Conservation (phyloP, 225 moss, liverwort and hornwort species). For the Rhytidiadelphus loreus region DNA sequence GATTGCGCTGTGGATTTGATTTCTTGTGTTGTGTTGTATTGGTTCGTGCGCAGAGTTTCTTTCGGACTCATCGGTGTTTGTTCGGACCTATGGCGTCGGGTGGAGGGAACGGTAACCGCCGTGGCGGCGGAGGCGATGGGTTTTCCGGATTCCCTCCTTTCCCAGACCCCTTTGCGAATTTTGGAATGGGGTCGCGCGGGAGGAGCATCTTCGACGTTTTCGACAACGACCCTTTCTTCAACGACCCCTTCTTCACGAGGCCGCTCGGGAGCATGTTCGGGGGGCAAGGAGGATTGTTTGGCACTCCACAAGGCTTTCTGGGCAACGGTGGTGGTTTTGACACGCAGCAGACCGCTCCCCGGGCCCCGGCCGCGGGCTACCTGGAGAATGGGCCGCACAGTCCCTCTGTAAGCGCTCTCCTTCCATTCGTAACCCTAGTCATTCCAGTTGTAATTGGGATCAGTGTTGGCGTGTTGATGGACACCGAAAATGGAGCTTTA, state of each 20-base stretch:
- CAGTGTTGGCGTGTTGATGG: neutral
- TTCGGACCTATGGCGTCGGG: slow-evolving; percentile 20
- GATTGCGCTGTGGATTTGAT: neutral
- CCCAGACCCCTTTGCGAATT: slow-evolving; percentile 38
- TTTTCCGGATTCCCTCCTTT: slow-evolving; percentile 20
- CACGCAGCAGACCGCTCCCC: slow-evolving; percentile 1
- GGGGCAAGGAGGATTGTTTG: slow-evolving; percentile 23
- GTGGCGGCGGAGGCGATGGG: neutral
- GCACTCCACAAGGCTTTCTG: slow-evolving; percentile 15
- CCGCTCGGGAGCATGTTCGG: slow-evolving; percentile 39
- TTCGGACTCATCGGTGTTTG: neutral
- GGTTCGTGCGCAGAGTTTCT: neutral
- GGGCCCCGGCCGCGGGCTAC: slow-evolving; percentile 13
- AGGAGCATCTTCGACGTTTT: slow-evolving; percentile 37
- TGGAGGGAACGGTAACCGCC: slow-evolving; percentile 26
- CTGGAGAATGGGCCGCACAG: slow-evolving; percentile 19
- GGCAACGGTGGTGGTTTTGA: neutral
- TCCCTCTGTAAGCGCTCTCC: slow-evolving; percentile 17
- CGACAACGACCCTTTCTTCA: slow-evolving; percentile 44
- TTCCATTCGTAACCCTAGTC: neutral
- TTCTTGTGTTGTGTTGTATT: neutral
- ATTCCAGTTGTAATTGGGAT: neutral
- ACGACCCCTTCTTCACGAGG: slow-evolving; percentile 53
- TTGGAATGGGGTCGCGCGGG: slow-evolving; percentile 35
- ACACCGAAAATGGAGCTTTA: neutral